Evolutionary conservation across 164 flowering plant species (phyloP).

Genomic region (Berberis vulgaris): DNA sequence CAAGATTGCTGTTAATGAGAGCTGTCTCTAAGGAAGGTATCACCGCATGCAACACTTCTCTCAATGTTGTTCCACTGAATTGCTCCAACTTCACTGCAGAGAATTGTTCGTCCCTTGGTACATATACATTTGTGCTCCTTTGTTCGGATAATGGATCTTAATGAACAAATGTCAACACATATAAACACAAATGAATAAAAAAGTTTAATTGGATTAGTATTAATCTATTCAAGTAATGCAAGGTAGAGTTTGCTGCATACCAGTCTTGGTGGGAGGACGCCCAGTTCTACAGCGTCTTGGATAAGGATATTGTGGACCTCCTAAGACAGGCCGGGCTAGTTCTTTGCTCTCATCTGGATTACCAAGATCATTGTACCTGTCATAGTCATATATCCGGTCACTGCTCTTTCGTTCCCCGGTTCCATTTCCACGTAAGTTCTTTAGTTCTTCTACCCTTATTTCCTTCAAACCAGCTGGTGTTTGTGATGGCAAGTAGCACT

Average conservation of each 20-base stretch:
- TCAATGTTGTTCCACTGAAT: conserved; percentile 11
- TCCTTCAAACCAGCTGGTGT: conserved; percentile 48
- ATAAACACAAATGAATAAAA: no score
- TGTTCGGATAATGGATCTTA: background rate
- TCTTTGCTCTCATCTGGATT: conserved; percentile 46
- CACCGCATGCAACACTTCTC: conserved; percentile 17
- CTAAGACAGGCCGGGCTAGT: conserved; percentile 54
- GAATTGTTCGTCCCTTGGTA: conserved; percentile 39
- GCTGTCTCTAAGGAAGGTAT: conserved; percentile 15
- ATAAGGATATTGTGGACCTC: conserved; percentile 75
- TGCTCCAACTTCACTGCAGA: conserved; percentile 17
- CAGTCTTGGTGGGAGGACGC: conserved; percentile 30
- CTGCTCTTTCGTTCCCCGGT: conserved; percentile 56
- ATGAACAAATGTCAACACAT: background rate
- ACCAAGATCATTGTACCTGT: conserved; percentile 73
- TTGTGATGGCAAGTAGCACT: conserved; percentile 68
- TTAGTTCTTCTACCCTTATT: conserved; percentile 58
- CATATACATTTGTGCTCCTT: conserved; percentile 12
- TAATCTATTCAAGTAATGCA: background rate
- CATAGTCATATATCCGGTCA: conserved; percentile 87
- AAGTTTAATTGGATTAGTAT: background rate
- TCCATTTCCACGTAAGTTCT: conserved; percentile 61
- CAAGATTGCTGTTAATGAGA: conserved; percentile 1
- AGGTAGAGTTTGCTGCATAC: background rate
- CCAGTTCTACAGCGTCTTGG: conserved; percentile 86